Conservation (phyloP, 176 grass and related monocot genomes). For the Elymus sibiricus region DNA sequence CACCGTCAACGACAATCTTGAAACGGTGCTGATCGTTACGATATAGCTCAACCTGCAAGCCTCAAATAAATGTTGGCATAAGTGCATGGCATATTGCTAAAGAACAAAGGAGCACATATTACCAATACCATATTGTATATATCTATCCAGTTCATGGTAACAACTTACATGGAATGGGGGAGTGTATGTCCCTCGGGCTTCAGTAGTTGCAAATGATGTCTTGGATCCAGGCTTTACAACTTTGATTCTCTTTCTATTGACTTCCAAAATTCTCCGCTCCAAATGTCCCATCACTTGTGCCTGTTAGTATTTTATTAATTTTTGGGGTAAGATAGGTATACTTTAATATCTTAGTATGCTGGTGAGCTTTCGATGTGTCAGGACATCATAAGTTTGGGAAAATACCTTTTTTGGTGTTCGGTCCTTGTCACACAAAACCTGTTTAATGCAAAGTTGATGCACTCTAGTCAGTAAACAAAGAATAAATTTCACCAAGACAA, state of each 20-base stretch:
- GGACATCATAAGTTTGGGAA: background rate
- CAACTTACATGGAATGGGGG: conserved; percentile 87
- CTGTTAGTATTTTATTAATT: conserved; percentile 25
- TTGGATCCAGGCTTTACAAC: conserved; percentile 97
- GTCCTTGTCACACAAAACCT: conserved; percentile 91
- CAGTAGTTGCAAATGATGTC: conserved; percentile 78
- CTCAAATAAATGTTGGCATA: conserved; percentile 1
- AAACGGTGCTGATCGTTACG: conserved; percentile 80
- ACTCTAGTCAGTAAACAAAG: background rate
- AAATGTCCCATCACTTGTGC: conserved; percentile 78
- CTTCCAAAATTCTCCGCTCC: conserved; percentile 82
- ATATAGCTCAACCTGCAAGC: conserved; percentile 79
- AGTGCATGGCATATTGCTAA: background rate
- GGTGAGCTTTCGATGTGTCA: background rate
- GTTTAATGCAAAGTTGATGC: conserved; percentile 30
- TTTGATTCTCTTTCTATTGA: conserved; percentile 87
- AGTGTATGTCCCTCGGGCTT: conserved; percentile 76
- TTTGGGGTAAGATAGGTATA: background rate
- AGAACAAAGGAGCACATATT: background rate
- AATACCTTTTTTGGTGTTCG: conserved; percentile 70
- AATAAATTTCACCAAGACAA: background rate
- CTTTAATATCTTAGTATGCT: conserved; percentile 7
- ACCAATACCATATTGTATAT: background rate
- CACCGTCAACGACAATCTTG: conserved; percentile 83
- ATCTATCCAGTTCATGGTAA: background rate